phyloP scores from a whole-genome alignment of 2,329 filamentous ascomycete genomes.

The Fusarium sp. region DNA sequence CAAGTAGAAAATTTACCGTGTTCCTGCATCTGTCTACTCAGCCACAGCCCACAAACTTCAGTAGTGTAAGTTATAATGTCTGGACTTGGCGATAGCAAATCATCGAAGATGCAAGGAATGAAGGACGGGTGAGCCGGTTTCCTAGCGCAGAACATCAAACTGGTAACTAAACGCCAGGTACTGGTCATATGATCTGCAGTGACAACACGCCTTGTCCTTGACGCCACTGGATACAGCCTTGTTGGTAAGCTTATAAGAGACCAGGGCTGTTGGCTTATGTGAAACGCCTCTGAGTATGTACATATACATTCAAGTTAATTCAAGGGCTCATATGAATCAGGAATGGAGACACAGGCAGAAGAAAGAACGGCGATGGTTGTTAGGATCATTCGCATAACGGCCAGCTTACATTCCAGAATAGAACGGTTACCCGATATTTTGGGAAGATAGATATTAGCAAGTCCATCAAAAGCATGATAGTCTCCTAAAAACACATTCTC shows the following conservation, averaged over 20 bases:
- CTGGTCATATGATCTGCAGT: not conserved
- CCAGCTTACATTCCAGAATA: not conserved
- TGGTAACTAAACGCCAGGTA: not conserved
- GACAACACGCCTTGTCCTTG: not conserved
- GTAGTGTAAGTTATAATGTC: not conserved
- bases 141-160: not conserved
- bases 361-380: not conserved
- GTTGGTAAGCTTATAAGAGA: not conserved
- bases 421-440: not conserved
- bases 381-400: not conserved
- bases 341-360: not conserved
- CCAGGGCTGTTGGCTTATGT: not conserved
- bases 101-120: not conserved
- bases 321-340: not conserved
- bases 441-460: not conserved
- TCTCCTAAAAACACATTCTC: not conserved
- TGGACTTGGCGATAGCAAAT: constrained; percentile 3
- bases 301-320: not conserved
- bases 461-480: not conserved
- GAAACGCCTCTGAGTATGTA: not conserved
- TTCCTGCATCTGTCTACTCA: not conserved
- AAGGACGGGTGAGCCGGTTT: not conserved
- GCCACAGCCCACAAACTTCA: not conserved
- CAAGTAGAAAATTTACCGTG: not conserved
- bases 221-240: constrained; percentile 1